Evolutionary conservation across 768 basidiomycete species (phyloP).

Genomic region (Butyriboletus loyo): DNA sequence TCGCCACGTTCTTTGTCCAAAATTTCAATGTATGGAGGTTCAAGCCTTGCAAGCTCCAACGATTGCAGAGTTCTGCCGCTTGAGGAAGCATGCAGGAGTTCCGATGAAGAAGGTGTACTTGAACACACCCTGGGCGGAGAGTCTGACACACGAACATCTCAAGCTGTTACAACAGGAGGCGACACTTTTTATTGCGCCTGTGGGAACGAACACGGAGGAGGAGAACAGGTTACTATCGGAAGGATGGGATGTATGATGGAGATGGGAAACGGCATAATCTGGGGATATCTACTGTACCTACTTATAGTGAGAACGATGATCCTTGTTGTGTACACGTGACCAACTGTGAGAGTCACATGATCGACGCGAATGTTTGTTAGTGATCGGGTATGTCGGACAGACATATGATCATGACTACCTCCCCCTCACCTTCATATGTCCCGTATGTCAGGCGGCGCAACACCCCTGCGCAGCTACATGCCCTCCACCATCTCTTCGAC

Average conservation of each 20-base stretch:
- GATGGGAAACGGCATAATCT: slow-evolving; percentile 8
- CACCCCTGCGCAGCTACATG: slow-evolving; percentile 33
- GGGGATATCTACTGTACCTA: slow-evolving; percentile 1
- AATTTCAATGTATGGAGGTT: slow-evolving; percentile 45
- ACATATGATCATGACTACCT: slow-evolving; percentile 7
- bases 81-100: slow-evolving; percentile 37
- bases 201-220: slow-evolving; percentile 44
- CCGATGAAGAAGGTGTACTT: slow-evolving; percentile 54
- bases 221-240: slow-evolving; percentile 37
- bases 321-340: slow-evolving; percentile 17
- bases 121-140: slow-evolving; percentile 28
- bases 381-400: slow-evolving; percentile 10
- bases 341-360: slow-evolving; percentile 23
- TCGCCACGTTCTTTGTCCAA: slow-evolving; percentile 39
- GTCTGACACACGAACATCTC: slow-evolving; percentile 22
- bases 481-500: slow-evolving; percentile 36
- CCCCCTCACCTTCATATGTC: slow-evolving; percentile 10
- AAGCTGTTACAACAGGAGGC: slow-evolving; percentile 25
- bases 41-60: slow-evolving; percentile 34
- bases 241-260: slow-evolving; percentile 11
- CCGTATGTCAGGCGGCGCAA: slow-evolving; percentile 32
- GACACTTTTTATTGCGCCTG: slow-evolving; percentile 27
- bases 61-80: slow-evolving; percentile 36
- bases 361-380: slow-evolving; percentile 21
- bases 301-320: background rate